Base-by-base conservation (phyloP, 1,139 yeast genomes). In the Suhomyces coccinellae region DNA sequence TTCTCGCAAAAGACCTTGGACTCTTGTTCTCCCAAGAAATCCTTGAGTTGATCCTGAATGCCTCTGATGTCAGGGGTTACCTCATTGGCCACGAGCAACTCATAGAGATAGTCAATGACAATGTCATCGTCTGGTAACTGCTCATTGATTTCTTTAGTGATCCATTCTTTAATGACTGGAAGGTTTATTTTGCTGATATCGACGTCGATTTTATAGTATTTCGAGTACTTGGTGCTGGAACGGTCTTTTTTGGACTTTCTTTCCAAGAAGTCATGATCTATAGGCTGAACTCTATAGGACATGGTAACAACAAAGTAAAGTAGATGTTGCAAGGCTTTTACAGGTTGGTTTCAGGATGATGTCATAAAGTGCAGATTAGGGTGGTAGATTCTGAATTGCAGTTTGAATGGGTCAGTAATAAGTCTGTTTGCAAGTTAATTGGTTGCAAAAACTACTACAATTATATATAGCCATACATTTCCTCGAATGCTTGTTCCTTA, bases 41-140 rank as follows among this genome's bases (percentile, higher is more conserved):
- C 75, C 27, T 52, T 51, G 55, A 75, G 52, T 49, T 76, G 80
- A 7, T 54, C 47, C 38, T 69, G 66, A 12, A 77, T 65, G 15
- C 59, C 60, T 36, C 59, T 58, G 34, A 66, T 59, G 52, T 71
- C 69, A 0, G 78, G 75, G 31, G 46, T 46, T 11, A 52, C 49
- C 3, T 57, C 65, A 9, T 55, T 53, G 0, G 57, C 58, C 11
- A 52, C 48, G 30, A 69, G 52, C 39, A 69, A 54, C 58, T 70
- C 80, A 52, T 56, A 61, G 4, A 71, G 54, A 48, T 72, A 75
- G 33, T 73, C 79, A 7, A 64, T 59, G 4, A 75, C 67, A 8
- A 76, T 71, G 29, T 77, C 82, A 49, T 77, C 81, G 40, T 75
- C 79, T 1, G 77, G 77, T 14, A 75, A 52, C 17, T 66, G 58